Percentiles rank a stretch among this genome's conserved stretches.
phyloP scores from a whole-genome alignment of 345 rosid genomes.

The Anastatica hierochuntica region DNA sequence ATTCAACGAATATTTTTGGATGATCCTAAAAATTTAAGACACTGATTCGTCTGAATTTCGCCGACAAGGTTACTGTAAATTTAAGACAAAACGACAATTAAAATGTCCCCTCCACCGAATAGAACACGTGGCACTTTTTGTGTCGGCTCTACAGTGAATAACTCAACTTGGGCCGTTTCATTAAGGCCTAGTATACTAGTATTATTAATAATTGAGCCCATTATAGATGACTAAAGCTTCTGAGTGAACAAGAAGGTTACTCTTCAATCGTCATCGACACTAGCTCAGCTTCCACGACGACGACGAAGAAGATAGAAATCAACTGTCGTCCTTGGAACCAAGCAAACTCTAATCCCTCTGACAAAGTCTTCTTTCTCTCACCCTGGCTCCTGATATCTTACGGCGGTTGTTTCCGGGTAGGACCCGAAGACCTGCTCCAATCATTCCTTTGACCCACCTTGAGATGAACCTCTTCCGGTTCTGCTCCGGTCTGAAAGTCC shows the following conservation, averaged over 20 bases:
- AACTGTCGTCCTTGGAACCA: slow-evolving; percentile 1
- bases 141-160: background rate
- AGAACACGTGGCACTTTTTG: slow-evolving; percentile 8
- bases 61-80: slow-evolving; percentile 17
- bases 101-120: background rate
- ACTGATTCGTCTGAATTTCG: slow-evolving; percentile 16
- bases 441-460: slow-evolving; percentile 32
- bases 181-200: no score
- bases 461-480: slow-evolving; percentile 59
- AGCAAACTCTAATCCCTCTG: slow-evolving; percentile 13
- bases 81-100: slow-evolving; percentile 22
- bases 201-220: no score
- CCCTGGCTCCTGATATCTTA: slow-evolving; percentile 57
- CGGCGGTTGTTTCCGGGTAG: slow-evolving; percentile 50
- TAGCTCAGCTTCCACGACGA: background rate
- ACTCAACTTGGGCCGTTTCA: background rate
- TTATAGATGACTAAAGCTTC: background rate
- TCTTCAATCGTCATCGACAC: background rate
- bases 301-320: no score
- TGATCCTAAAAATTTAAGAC: slow-evolving; percentile 12
- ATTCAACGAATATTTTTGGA: slow-evolving; percentile 14
- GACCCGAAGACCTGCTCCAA: slow-evolving; percentile 30
- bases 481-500: slow-evolving; percentile 68
- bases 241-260: background rate
- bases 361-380: slow-evolving; percentile 8